Percentiles rank a stretch among this genome's conserved stretches.
Evolutionary conservation across 345 rosid species (phyloP).

Genomic region (Garcia nutans): DNA sequence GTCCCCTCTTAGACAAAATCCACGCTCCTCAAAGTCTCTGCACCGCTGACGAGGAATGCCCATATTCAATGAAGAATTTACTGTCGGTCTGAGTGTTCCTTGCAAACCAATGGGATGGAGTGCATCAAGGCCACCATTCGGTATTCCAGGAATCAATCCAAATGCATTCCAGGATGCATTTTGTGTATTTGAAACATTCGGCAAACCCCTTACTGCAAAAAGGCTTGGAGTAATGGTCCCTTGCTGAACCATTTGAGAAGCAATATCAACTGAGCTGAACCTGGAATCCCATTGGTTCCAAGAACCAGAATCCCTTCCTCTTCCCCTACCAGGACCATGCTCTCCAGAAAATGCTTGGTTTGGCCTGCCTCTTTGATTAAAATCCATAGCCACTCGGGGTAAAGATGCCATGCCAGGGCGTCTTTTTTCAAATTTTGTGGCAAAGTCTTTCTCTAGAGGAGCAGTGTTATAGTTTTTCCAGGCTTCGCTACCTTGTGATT

Average conservation of each 20-base stretch:
- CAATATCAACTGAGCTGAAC: slow-evolving; percentile 59
- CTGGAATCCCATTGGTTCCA: slow-evolving; percentile 76
- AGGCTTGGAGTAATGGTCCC: slow-evolving; percentile 50
- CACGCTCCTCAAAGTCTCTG: slow-evolving; percentile 98
- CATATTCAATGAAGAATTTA: slow-evolving; percentile 58
- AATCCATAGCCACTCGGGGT: slow-evolving; percentile 51
- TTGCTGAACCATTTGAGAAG: slow-evolving; percentile 70
- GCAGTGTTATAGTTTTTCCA: slow-evolving; percentile 41
- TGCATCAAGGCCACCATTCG: slow-evolving; percentile 75
- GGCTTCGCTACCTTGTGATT: slow-evolving; percentile 47
- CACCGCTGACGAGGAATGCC: slow-evolving; percentile 82
- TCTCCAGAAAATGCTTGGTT: slow-evolving; percentile 63
- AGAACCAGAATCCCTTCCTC: slow-evolving; percentile 73
- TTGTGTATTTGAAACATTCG: slow-evolving; percentile 61
- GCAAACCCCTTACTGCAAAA: slow-evolving; percentile 75
- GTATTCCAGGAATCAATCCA: slow-evolving; percentile 75
- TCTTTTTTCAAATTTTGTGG: slow-evolving; percentile 57
- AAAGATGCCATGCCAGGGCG: slow-evolving; percentile 46
- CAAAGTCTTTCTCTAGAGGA: slow-evolving; percentile 44
- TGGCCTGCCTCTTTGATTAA: slow-evolving; percentile 58
- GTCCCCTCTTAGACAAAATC: slow-evolving; percentile 97
- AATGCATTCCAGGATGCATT: slow-evolving; percentile 70
- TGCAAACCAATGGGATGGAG: slow-evolving; percentile 69
- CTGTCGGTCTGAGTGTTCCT: slow-evolving; percentile 65
- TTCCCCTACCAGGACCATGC: slow-evolving; percentile 69